phyloP scores from a whole-genome alignment of 2,329 filamentous ascomycete genomes.

The Curvularia spicifera region DNA sequence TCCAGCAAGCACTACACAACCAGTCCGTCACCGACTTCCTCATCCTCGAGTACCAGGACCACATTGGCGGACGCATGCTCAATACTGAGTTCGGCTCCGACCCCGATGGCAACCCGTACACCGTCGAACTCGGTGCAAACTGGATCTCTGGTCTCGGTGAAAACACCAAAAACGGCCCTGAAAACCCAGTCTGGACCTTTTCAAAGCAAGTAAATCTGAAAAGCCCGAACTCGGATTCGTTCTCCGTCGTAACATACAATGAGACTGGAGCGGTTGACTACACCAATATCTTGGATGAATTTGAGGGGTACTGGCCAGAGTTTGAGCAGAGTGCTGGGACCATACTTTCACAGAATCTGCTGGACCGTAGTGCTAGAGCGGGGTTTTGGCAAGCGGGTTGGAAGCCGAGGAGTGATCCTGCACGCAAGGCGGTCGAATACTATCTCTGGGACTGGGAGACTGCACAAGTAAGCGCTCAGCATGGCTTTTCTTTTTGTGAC shows the following conservation, averaged over 20 bases:
- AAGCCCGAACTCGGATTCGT: constrained; percentile 65
- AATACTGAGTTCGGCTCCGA: constrained; percentile 64
- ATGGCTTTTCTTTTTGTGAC: too few species aligned
- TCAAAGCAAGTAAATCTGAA: constrained; percentile 64
- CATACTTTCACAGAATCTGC: constrained; percentile 64
- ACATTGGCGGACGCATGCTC: constrained; percentile 67
- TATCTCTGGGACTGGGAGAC: constrained; percentile 65
- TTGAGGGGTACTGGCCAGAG: constrained; percentile 54
- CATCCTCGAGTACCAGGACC: constrained; percentile 67
- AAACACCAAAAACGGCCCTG: constrained; percentile 40
- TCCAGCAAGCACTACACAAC: constrained; percentile 65
- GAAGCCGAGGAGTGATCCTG: constrained; percentile 64
- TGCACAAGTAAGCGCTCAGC: constrained; percentile 42
- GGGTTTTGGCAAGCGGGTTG: constrained; percentile 67
- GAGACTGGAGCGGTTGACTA: constrained; percentile 63
- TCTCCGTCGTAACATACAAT: constrained; percentile 65
- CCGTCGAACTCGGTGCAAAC: constrained; percentile 71
- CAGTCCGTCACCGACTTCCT: constrained; percentile 68
- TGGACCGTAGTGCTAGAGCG: constrained; percentile 66
- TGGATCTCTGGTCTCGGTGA: constrained; percentile 62
- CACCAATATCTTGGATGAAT: constrained; percentile 58
- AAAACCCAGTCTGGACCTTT: constrained; percentile 69
- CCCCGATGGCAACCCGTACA: constrained; percentile 59
- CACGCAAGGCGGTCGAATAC: constrained; percentile 68
- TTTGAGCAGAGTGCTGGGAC: constrained; percentile 62